These are phyloP conservation scores for Xylaria sp. DNA, from an alignment of 2,329 filamentous ascomycete species.

Conservation along the genomic window DNA sequence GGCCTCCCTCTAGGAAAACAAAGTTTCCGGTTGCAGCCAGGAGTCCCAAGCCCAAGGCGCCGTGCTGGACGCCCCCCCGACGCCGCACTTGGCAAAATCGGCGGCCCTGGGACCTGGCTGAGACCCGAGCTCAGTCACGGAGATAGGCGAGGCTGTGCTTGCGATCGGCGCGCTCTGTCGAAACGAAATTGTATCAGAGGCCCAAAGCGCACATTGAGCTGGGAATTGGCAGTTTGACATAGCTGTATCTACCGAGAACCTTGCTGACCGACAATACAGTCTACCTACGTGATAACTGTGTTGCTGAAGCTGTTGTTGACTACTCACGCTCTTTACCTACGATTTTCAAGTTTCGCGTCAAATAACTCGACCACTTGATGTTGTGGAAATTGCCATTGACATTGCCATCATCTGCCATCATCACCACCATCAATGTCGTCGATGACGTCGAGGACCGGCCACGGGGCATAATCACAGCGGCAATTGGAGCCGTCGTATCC, in stretches of 20 bases:
- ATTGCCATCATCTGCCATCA: slow-evolving; percentile 5
- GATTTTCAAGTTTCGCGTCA: background rate
- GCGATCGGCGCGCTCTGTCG: background rate
- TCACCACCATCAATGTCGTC: slow-evolving; percentile 3
- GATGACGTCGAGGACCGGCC: slow-evolving; percentile 4
- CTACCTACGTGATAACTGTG: background rate
- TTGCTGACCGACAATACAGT: background rate
- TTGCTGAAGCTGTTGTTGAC: background rate
- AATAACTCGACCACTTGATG: too few species aligned
- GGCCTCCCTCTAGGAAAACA: slow-evolving; percentile 16
- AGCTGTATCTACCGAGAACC: too few species aligned
- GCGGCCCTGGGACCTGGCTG: background rate
- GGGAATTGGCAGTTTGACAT: too few species aligned
- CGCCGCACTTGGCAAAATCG: slow-evolving; percentile 1
- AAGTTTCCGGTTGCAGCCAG: slow-evolving; percentile 25
- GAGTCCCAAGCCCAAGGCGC: slow-evolving; percentile 9
- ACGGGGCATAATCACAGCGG: background rate
- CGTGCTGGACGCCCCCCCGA: background rate
- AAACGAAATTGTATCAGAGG: background rate
- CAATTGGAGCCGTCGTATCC: slow-evolving; percentile 7
- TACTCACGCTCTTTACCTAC: too few species aligned
- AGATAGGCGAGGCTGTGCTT: background rate
- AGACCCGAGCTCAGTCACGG: background rate
- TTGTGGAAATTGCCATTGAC: background rate
- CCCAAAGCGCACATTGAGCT: background rate